Conservation (phyloP, 2,329 filamentous ascomycete genomes). For the Alternaria ventricosa region DNA sequence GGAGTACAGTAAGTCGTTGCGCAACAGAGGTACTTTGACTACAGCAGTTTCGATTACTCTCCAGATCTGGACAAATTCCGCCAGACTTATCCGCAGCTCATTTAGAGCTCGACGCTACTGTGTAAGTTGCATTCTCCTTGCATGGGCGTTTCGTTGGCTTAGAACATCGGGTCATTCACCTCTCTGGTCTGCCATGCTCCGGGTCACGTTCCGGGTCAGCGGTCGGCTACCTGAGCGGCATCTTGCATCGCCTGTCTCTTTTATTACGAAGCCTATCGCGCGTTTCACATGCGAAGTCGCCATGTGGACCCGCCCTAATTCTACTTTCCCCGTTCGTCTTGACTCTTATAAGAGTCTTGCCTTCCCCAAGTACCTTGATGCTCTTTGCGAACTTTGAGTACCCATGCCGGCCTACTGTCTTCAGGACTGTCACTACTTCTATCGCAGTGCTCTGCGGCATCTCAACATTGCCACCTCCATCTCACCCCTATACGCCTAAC, state of each 20-base stretch:
- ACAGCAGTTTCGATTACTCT: constrained; percentile 22
- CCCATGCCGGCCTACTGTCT: constrained; percentile 80
- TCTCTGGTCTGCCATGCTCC: constrained; percentile 30
- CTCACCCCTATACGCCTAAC: constrained; percentile 74
- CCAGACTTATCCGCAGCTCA: constrained; percentile 17
- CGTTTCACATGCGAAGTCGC: constrained; percentile 44
- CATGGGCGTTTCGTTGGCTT: constrained; percentile 22
- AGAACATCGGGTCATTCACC: constrained; percentile 33
- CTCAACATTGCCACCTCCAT: constrained; percentile 81
- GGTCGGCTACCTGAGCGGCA: constrained; percentile 32
- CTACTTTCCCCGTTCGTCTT: constrained; percentile 44
- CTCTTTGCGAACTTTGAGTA: constrained; percentile 28
- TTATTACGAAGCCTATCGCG: constrained; percentile 36
- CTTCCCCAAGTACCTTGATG: constrained; percentile 17
- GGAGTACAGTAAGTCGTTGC: constrained; percentile 33
- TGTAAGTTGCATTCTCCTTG: constrained; percentile 39
- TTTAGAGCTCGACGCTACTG: constrained; percentile 30
- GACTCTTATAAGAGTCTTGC: constrained; percentile 39
- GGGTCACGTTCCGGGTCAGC: constrained; percentile 43
- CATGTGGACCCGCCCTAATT: constrained; percentile 24
- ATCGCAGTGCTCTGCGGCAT: constrained; percentile 85
- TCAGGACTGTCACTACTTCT: constrained; percentile 92
- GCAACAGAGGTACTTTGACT: constrained; percentile 30
- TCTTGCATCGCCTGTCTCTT: constrained; percentile 32
- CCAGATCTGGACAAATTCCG: constrained; percentile 7